phyloP scores from a whole-genome alignment of 345 rosid species.

The Angophora floribunda region DNA sequence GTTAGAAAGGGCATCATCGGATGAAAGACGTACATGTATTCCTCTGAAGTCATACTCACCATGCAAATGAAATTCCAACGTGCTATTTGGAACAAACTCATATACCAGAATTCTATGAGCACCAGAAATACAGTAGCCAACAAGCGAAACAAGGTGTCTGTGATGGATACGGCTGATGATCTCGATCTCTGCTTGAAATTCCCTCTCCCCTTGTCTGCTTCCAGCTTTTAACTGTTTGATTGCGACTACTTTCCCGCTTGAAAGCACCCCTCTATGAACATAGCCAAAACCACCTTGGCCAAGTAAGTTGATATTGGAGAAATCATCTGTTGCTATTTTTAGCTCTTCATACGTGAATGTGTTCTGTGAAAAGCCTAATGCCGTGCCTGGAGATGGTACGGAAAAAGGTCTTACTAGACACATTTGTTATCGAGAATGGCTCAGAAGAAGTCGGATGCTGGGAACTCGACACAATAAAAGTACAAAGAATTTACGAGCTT shows the following conservation, averaged over 20 bases:
- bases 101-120: constrained; percentile 52
- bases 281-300: constrained; percentile 81
- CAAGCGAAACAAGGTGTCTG: constrained; percentile 53
- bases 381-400: constrained; percentile 21
- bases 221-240: constrained; percentile 54
- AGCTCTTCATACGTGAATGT: constrained; percentile 45
- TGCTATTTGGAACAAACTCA: constrained; percentile 61
- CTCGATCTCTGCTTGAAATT: constrained; percentile 54
- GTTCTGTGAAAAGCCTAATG: constrained; percentile 33
- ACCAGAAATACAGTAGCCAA: constrained; percentile 50
- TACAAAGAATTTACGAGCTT: not conserved
- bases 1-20: not conserved
- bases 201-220: constrained; percentile 57
- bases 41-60: constrained; percentile 23
- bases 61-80: constrained; percentile 53
- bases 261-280: constrained; percentile 59
- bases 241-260: constrained; percentile 45
- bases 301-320: constrained; percentile 36
- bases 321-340: constrained; percentile 38
- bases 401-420: constrained; percentile 6
- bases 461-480: not conserved
- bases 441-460: too few relatives aligned
- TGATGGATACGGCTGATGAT: constrained; percentile 55
- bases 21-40: not conserved
- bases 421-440: not conserved